Evolutionary conservation across 2,329 filamentous ascomycete genomes (phyloP), one percentile per base, ranked within the genome.

Genomic region (Pseudogymnoascus sp.): DNA sequence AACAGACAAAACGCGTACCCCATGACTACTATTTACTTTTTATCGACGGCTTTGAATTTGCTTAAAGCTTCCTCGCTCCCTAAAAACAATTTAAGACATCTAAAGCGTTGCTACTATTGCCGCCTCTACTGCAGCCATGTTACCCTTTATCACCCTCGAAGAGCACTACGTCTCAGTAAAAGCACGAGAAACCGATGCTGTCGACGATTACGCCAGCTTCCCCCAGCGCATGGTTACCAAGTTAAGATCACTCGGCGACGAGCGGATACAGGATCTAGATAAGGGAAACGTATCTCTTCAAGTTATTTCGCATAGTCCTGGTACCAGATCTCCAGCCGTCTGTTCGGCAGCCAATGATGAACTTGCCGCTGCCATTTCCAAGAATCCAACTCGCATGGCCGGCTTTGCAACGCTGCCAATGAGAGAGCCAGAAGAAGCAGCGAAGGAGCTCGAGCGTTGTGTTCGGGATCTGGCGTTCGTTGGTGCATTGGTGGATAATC

Each of bases 401-500:
- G 78, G 74, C 6, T 76, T 81, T 64, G 78, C 78, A 2, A 68
- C 76, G 37, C 70, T 81, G 0, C 77, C 77, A 0, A 76, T 78
- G 71, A 62, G 63, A 1, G 67, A 77, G 3, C 75, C 77, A 3
- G 51, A 68, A 62, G 67, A 71, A 57, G 72, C 77, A 1, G 77
- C 75, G 0, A 65, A 66, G 6, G 76, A 77, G 63, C 68, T 77
- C 11, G 57, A 63, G 14, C 73, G 77, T 8, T 78, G 77, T 65
- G 73, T 82, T 1, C 71, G 68, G 3, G 69, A 79, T 59, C 71
- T 78, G n/a, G 73, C 74, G 2, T 81, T 83, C 63, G 74, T 80
- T 3, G 80, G 81, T 0, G 78, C 79, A 1, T 70, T 82, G 45
- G 69, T 83, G 8, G 78, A 80, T 64, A 75, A 77, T 45, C 76